Base-by-base conservation (phyloP, 2,329 filamentous ascomycete genomes). In the Claviceps purpurea region DNA sequence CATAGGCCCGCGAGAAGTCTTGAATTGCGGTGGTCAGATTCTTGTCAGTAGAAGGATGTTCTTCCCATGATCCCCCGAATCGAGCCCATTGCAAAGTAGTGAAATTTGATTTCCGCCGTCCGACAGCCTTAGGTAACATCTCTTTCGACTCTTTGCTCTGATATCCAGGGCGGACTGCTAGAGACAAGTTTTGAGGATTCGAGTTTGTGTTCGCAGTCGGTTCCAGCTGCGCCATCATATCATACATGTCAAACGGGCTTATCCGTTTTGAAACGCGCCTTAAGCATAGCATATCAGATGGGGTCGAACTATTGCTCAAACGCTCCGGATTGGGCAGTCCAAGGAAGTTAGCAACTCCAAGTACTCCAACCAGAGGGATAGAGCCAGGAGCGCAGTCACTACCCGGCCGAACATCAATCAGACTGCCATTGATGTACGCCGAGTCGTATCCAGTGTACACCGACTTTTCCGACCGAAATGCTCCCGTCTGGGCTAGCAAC, bases 11-110 rank as follows among this genome's bases (percentile, higher is more conserved):
- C 1, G 65, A 66, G 50, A 70, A 71, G 57, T 70, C 68, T 47
- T 64, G 58, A 30, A 69, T 55, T 1, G 68, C 68, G 43, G 68
- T 64, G 2, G 62, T 66, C 42, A 68, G 58, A 56, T 69, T 68
- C 47, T 64, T 61, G 52, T 70, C 64, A 43, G 69, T 68, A 39
- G 67, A 57, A 5, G 68, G 68, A 45, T 70, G 68, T 51, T 70
- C 68, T 47, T 70, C 68, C 67, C 67, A 70, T 1, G 65, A 66
- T 10, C 68, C 68, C 22, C 68, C 68, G n/a, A 70, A 59, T 57
- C 68, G 62, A 13, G 68, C 58, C 64, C 65, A 68, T 13, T 57
- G 59, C 22, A 65, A 54, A 52, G 62, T 61, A 24, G 59, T 13
- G 6, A 6, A 1, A 14, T 14, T 42, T 16, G 30, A 6, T 13